Evolutionary conservation across 1,139 yeast genomes (phyloP), one percentile per base, ranked within the genome.

Genomic region (Yamadazyma oceani): DNA sequence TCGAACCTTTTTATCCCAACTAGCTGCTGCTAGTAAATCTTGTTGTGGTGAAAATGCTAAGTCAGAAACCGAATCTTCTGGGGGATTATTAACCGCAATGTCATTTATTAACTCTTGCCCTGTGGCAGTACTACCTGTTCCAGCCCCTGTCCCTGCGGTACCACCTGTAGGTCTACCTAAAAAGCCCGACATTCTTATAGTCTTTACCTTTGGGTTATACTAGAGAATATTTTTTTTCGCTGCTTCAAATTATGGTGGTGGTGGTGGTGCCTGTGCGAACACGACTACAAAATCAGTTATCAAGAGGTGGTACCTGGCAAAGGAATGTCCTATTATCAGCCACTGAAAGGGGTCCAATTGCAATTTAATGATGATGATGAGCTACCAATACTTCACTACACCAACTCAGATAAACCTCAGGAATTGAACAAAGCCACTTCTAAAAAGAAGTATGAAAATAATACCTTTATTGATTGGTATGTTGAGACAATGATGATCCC

Each of bases 1-100:
- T 42, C 98, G 75, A 26, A 88, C 96, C 57, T 89, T 89, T 53
- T 85, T 86, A 63, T 94, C 99, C 98, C 99, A 94, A 27, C 95
- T 84, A 9, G 95, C 78, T 3, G 82, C 95, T 2, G 95, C 80
- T 41, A 84, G 62, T 43, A 81, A 68, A 51, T 94, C 97, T 17
- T 85, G 94, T 46, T 76, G 87, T n/a, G 97, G 88, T n/a, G 96
- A 86, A 62, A 92, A 94, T 14, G 89, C 71, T 41, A 94, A 60
- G 50, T 87, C 95, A n/a, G 90, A 76, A 23, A 94, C 75, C 3
- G 96, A 83, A 57, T 94, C 98, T 46, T 87, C 95, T 10, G 97
- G 97, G 2, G 95, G 88, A 53, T 85, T 85, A 46, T 80, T 77
- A 36, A 90, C 70, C n/a, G 79, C 73, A 43, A 85, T 78, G 58